phyloP scores from a whole-genome alignment of 495 filamentous ascomycete species.

The Pseudomonodictys pantanalensis region DNA sequence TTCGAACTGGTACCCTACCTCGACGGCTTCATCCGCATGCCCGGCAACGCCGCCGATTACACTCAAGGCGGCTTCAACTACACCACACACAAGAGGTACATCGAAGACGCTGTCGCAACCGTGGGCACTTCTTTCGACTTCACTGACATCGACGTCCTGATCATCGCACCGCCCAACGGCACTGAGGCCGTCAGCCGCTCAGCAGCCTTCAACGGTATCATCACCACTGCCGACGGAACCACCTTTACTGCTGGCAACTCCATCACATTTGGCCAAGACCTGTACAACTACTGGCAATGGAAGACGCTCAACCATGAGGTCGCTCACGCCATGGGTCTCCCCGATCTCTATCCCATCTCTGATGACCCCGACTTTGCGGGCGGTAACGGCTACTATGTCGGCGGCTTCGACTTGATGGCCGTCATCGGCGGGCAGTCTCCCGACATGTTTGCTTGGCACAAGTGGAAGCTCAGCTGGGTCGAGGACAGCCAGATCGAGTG shows the following conservation, averaged over 20 bases:
- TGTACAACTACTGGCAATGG: conserved; percentile 7
- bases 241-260: neutral
- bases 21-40: conserved; percentile 20
- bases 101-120: conserved; percentile 14
- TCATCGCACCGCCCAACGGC: conserved; percentile 6
- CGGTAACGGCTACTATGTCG: neutral
- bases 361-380: too few relatives aligned
- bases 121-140: conserved; percentile 5
- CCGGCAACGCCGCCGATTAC: conserved; percentile 3
- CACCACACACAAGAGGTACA: conserved; percentile 11
- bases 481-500: conserved; percentile 16
- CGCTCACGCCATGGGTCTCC: conserved; percentile 13
- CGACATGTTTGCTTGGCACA: conserved; percentile 21
- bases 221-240: conserved; percentile 6
- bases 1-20: conserved; percentile 12
- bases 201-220: neutral
- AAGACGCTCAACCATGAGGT: conserved; percentile 24
- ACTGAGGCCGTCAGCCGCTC: conserved; percentile 3
- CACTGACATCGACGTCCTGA: conserved; percentile 9
- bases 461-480: conserved; percentile 19
- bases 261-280: conserved; percentile 17
- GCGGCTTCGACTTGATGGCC: conserved; percentile 21
- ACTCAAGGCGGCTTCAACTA: conserved; percentile 7
- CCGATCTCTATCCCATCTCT: conserved; percentile 11
- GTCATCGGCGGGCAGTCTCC: conserved; percentile 15